These are phyloP conservation scores for Cyathus striatus DNA, from an alignment of 768 basidiomycete species.

Conservation along the genomic window DNA sequence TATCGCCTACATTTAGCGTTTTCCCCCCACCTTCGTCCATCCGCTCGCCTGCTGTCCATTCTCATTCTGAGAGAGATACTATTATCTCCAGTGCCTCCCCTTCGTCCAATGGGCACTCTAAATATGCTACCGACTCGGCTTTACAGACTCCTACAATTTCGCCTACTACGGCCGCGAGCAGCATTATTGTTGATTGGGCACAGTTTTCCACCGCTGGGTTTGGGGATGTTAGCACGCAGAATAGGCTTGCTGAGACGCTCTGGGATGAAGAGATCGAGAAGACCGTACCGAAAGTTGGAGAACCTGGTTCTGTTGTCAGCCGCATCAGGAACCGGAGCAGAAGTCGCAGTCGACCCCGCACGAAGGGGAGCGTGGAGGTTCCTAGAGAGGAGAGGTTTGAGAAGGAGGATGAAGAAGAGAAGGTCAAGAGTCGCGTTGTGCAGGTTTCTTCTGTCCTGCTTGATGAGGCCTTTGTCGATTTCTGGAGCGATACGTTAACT, in stretches of 20 bases:
- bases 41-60: not conserved
- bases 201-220: slow-evolving; percentile 69
- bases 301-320: not conserved
- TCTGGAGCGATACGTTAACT: slow-evolving; percentile 71
- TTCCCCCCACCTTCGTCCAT: not conserved
- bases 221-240: slow-evolving; percentile 28
- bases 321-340: slow-evolving; percentile 25
- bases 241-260: slow-evolving; percentile 49
- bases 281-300: not conserved
- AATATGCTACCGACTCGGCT: slow-evolving; percentile 23
- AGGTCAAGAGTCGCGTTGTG: slow-evolving; percentile 32
- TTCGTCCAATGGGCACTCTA: slow-evolving; percentile 18
- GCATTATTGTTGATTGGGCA: slow-evolving; percentile 50
- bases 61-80: not conserved
- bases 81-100: slow-evolving; percentile 15
- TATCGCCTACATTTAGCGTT: slow-evolving; percentile 23
- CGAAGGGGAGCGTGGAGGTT: not conserved
- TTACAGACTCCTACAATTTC: slow-evolving; percentile 18
- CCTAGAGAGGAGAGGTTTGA: not conserved
- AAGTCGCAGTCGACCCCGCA: not conserved
- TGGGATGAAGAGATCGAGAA: slow-evolving; percentile 56
- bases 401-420: not conserved
- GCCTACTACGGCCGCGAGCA: slow-evolving; percentile 17
- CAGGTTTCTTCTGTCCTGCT: slow-evolving; percentile 47
- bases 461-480: slow-evolving; percentile 81